Evolutionary conservation across 2,329 filamentous ascomycete genomes (phyloP).

Genomic region (Alternaria sp.): DNA sequence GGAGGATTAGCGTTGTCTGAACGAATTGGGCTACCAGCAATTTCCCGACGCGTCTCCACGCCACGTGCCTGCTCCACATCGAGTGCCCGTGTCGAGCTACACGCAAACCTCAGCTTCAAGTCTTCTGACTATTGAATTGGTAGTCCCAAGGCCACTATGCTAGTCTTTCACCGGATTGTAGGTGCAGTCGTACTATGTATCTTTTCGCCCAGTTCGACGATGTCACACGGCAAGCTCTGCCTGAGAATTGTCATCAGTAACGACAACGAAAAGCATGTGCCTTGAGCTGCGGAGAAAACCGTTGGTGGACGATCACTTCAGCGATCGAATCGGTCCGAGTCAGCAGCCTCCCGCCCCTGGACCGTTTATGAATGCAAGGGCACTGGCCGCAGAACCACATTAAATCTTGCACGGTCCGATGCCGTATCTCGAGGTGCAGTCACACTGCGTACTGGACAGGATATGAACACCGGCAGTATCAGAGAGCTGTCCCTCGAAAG

Average conservation of each 20-base stretch:
- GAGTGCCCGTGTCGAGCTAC: not conserved
- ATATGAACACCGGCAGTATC: not conserved
- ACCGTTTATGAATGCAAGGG: not conserved
- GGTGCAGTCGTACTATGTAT: not conserved
- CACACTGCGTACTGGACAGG: not conserved
- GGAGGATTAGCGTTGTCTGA: not conserved
- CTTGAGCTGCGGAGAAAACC: not conserved
- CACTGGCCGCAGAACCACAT: not conserved
- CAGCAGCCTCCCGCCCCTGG: not conserved
- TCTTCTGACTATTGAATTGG: not conserved
- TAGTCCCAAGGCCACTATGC: not conserved
- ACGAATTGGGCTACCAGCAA: not conserved
- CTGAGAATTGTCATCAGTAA: not conserved
- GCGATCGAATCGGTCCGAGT: not conserved
- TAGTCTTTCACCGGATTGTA: not conserved
- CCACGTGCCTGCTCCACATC: not conserved
- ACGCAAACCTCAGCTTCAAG: not conserved
- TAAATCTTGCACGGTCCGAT: not conserved
- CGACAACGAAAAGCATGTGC: not conserved
- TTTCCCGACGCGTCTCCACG: not conserved
- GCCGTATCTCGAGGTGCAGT: not conserved
- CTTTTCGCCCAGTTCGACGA: not conserved
- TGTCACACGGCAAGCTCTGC: rapidly evolving
- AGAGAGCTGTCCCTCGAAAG: not conserved
- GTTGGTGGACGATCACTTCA: not conserved